These are phyloP conservation scores for Tremella yokohamensis DNA, from an alignment of 768 basidiomycete species.

Conservation along the genomic window DNA sequence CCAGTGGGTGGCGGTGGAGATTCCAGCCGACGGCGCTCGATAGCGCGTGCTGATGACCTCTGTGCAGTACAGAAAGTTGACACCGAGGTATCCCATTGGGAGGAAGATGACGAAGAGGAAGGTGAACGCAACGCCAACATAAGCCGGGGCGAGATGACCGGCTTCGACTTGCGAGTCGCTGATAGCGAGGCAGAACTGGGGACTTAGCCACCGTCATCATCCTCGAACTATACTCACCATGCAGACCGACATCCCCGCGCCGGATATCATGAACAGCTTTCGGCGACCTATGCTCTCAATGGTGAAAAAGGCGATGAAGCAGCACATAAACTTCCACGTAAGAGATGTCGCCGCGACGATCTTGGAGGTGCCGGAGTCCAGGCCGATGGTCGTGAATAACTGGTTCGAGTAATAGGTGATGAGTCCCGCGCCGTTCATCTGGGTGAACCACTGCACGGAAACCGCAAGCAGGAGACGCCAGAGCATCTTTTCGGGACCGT, in stretches of 20 bases:
- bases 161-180: conserved; percentile 22
- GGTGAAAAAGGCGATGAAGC: conserved; percentile 23
- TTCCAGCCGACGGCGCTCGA: conserved; percentile 22
- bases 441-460: conserved; percentile 18
- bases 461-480: conserved; percentile 22
- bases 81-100: conserved; percentile 25
- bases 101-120: conserved; percentile 26
- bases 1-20: conserved; percentile 25
- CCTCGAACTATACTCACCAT: conserved; percentile 16
- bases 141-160: conserved; percentile 20
- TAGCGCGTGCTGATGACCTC: conserved; percentile 28
- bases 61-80: conserved; percentile 26
- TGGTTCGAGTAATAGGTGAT: conserved; percentile 31
- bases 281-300: conserved; percentile 23
- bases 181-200: conserved; percentile 20
- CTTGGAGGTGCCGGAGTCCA: conserved; percentile 16
- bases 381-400: conserved; percentile 23
- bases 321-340: conserved; percentile 28
- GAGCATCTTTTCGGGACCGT: conserved; percentile 20
- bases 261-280: conserved; percentile 19
- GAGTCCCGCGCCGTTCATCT: conserved; percentile 20
- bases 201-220: neutral
- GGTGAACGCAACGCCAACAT: conserved; percentile 23
- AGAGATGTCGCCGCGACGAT: conserved; percentile 22
- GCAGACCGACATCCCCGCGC: conserved; percentile 21